Evolutionary conservation across 192 early-diverging fungal genomes (phyloP).

Genomic region (Gryganskiella cystojenkinii): DNA sequence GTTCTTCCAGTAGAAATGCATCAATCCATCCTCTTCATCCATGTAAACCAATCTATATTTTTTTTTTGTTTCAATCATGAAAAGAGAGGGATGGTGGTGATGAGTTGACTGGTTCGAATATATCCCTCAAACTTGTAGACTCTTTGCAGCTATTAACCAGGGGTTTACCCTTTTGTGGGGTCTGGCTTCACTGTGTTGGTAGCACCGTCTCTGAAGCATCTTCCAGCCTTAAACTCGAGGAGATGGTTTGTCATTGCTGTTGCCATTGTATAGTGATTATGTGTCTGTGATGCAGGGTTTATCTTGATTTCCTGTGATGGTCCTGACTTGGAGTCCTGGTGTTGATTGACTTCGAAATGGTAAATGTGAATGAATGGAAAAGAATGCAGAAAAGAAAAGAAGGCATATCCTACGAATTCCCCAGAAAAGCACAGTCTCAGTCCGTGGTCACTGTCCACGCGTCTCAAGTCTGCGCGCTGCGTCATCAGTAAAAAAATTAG

Average conservation of each 20-base stretch:
- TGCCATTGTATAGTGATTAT: constrained; percentile 18
- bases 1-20: constrained; percentile 88
- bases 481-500: too few relatives aligned
- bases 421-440: too few relatives aligned
- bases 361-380: too few relatives aligned
- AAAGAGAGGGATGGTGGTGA: background rate
- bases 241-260: constrained; percentile 20
- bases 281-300: background rate
- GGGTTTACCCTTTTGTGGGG: constrained; percentile 72
- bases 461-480: too few relatives aligned
- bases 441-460: too few relatives aligned
- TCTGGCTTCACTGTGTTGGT: constrained; percentile 79
- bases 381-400: too few relatives aligned
- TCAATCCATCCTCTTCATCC: constrained; percentile 75
- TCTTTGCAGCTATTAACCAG: constrained; percentile 1
- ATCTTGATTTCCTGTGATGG: too few relatives aligned
- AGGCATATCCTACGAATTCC: too few relatives aligned
- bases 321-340: too few relatives aligned
- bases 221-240: constrained; percentile 80
- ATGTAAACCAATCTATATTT: constrained; percentile 64
- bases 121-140: too few relatives aligned
- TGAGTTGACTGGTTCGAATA: too few relatives aligned
- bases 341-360: too few relatives aligned
- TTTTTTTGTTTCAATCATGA: background rate
- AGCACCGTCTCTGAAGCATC: constrained; percentile 70